Evolutionary conservation across 2,329 filamentous ascomycete genomes (phyloP).

Genomic region (Calonectria ilicicola): DNA sequence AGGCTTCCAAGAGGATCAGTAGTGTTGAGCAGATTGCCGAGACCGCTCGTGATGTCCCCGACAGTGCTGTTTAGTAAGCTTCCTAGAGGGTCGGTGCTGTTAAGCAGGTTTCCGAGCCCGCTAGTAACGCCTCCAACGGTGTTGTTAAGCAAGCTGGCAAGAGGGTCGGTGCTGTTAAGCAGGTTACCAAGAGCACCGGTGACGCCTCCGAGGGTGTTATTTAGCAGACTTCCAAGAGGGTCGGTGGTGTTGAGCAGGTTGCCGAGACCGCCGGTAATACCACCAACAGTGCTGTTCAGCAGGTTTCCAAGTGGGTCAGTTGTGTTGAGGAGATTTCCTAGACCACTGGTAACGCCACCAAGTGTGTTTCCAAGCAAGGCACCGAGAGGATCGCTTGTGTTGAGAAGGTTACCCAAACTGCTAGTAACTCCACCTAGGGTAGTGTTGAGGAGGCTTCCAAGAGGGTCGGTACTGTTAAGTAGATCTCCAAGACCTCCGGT

Average conservation of each 20-base stretch:
- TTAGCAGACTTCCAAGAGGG: background rate
- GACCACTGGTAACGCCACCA: background rate
- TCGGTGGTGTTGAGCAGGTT: background rate
- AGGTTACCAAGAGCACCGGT: background rate
- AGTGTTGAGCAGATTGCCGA: background rate
- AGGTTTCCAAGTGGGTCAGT: background rate
- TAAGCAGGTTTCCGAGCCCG: background rate
- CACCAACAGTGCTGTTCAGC: background rate
- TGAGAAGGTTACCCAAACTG: background rate
- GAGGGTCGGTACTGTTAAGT: background rate
- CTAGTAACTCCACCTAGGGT: background rate
- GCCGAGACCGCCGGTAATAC: background rate
- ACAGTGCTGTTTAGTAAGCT: background rate
- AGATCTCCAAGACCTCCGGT: background rate
- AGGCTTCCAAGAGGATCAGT: background rate
- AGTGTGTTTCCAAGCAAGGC: background rate
- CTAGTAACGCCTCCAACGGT: background rate
- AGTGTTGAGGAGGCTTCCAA: background rate
- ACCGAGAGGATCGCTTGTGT: background rate
- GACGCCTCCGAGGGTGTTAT: background rate
- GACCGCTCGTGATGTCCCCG: background rate
- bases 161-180: background rate
- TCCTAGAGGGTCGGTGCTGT: background rate
- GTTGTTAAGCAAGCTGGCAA: background rate
- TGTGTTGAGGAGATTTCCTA: background rate